Conservation (phyloP, 768 basidiomycete genomes). For the Lentinula boryana region DNA sequence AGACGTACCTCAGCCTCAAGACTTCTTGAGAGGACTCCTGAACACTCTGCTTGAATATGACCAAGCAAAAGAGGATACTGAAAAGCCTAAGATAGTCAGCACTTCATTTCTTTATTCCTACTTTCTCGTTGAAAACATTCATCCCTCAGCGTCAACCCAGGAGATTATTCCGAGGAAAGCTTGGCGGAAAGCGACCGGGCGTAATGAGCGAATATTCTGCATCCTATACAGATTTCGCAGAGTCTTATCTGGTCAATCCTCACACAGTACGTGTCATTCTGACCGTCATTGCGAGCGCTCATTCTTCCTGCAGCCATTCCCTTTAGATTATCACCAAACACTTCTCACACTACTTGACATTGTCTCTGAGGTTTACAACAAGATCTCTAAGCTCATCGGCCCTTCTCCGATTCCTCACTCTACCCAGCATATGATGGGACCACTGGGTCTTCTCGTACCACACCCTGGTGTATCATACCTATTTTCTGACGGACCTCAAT, state of each 20-base stretch:
- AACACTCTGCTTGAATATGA: constrained; percentile 75
- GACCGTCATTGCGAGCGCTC: background rate
- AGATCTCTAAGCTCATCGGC: constrained; percentile 77
- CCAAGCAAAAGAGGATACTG: constrained; percentile 66
- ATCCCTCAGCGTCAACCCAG: constrained; percentile 16
- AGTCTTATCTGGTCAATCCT: constrained; percentile 65
- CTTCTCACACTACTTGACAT: constrained; percentile 86
- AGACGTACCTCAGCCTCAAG: constrained; percentile 75
- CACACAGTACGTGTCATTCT: constrained; percentile 52
- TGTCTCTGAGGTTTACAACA: constrained; percentile 84
- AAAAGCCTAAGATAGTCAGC: constrained; percentile 68
- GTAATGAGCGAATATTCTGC: constrained; percentile 55
- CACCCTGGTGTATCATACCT: constrained; percentile 82
- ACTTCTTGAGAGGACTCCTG: constrained; percentile 70
- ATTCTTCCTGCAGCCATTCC: constrained; percentile 60
- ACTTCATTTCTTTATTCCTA: background rate
- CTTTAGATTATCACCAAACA: constrained; percentile 85
- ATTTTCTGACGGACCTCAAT: constrained; percentile 41
- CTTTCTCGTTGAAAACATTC: constrained; percentile 4
- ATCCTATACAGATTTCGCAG: constrained; percentile 49
- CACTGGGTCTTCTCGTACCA: constrained; percentile 67
- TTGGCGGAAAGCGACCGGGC: constrained; percentile 43
- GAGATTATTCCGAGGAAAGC: constrained; percentile 8
- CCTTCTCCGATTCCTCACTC: constrained; percentile 69
- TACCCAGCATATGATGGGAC: constrained; percentile 70